Percentiles rank a stretch among this genome's conserved stretches.
These are phyloP conservation scores for Porpolomopsis calyptriformis DNA, from an alignment of 768 basidiomycete genomes.

Conservation along the genomic window DNA sequence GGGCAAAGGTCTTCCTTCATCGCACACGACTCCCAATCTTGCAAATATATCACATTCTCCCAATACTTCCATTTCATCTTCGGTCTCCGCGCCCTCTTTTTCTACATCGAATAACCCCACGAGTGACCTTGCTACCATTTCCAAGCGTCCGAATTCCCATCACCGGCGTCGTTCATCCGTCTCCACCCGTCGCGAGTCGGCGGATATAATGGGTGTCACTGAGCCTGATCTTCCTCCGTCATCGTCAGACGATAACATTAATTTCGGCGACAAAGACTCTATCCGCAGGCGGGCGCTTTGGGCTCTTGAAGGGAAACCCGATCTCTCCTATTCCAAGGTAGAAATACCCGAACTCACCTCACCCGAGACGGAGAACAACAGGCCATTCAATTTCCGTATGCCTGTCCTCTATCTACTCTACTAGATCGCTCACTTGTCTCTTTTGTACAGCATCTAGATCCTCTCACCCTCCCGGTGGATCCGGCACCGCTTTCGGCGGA, in stretches of 20 bases:
- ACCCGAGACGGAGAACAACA: slow-evolving; percentile 44
- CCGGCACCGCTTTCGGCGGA: slow-evolving; percentile 28
- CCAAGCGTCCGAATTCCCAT: slow-evolving; percentile 60
- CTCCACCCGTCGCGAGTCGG: slow-evolving; percentile 81
- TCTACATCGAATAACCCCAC: slow-evolving; percentile 26
- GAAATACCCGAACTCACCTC: slow-evolving; percentile 73
- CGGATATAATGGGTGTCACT: slow-evolving; percentile 80
- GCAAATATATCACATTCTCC: slow-evolving; percentile 53
- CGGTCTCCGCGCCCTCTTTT: slow-evolving; percentile 31
- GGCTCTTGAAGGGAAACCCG: slow-evolving; percentile 79
- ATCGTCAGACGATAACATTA: slow-evolving; percentile 55
- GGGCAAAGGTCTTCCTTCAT: slow-evolving; percentile 37
- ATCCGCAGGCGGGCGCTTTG: slow-evolving; percentile 73
- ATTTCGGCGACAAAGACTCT: slow-evolving; percentile 64
- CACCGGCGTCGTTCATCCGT: slow-evolving; percentile 81
- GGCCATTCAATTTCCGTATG: slow-evolving; percentile 59
- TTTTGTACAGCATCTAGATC: slow-evolving; percentile 44
- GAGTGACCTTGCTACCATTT: slow-evolving; percentile 16
- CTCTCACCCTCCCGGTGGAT: slow-evolving; percentile 35
- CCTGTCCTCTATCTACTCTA: slow-evolving; percentile 15
- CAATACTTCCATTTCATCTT: slow-evolving; percentile 46
- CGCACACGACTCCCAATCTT: slow-evolving; percentile 21
- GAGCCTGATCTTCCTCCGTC: slow-evolving; percentile 56
- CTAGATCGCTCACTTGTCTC: slow-evolving; percentile 9
- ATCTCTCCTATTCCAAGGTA: slow-evolving; percentile 59